Evolutionary conservation across 768 basidiomycete genomes (phyloP), one percentile per base, ranked within the genome.

Genomic region (Cyclocybe aegerita): DNA sequence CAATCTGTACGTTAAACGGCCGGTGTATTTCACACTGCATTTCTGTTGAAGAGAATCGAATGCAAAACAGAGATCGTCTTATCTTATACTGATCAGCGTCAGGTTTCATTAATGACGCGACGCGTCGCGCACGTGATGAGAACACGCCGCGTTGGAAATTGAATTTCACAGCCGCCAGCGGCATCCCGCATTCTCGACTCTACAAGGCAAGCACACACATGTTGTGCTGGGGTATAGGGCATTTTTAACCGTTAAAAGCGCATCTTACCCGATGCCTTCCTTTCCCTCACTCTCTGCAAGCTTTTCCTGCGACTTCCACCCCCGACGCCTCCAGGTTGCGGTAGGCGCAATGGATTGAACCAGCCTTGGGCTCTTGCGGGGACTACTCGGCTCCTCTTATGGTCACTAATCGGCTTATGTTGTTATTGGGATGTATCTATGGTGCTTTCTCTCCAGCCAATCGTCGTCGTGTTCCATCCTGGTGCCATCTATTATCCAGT

Each of bases 141-240:
- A 48, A 48, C 16, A 2, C 33, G 9, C 17, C 36, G 44, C 44
- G 16, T 38, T 15, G 46, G 32, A 15, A 23, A 2, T 7, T 34
- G 17, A 48, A 39, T 33, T 33, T 48, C 15, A 23, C 37, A 38
- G 30, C 34, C n/a, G 39, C 23, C 23, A 47, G 15, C 15, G 39
- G 33, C 30, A 43, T 31, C 43, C 47, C 15, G 41, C 39, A 11
- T 14, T 29, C n/a, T n/a, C n/a, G n/a, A n/a, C n/a, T 37, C 38
- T 5, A 34, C 38, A 42, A 43, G 46, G 51, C 47, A 53, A 4
- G 43, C 48, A 49, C 23, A 45, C 52, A 38, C 54, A 48, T 55
- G 54, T 43, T 51, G 29, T 29, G 43, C 46, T 50, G 49, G 29
- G 54, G 49, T 44, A 46, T 50, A 50, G 53, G 53, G 53, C 39